Evolutionary conservation across 75 land plant genomes (phyloP), one percentile per base, ranked within the genome.

Genomic region (Pinus tabuliformis): DNA sequence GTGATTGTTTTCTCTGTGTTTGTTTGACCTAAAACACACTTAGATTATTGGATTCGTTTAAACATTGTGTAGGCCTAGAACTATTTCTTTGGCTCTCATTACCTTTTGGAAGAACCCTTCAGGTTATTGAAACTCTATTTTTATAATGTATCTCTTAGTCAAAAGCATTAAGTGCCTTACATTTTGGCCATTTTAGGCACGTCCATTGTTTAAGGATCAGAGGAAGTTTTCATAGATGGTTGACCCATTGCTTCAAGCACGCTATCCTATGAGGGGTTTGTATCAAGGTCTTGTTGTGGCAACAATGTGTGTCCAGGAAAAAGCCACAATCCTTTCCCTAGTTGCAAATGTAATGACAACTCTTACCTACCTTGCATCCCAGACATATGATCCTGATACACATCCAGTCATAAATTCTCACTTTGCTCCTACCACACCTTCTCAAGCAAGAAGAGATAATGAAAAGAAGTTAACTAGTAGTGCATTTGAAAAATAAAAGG

Each of bases 231-330:
- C 83, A 7, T 77, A 81, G 45, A 73, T 86, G 78, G 87, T 80
- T 2, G 88, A 86, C 56, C 86, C 86, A 24, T 49, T 65, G 16
- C 42, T 86, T 3, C 77, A 75, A 60, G 83, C 80, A 14, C 81
- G 77, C 3, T 84, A 77, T 59, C 88, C 88, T 59, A 86, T 86
- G 86, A 74, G 88, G 13, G 88, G 88, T 26, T 72, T 86, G 39
- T 86, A 86, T 57, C 86, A 86, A 76, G 88, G 86, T 28, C 83
- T 86, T 39, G 82, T 83, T 22, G 88, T 86, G 9, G 88, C 86
- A 30, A 79, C 88, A 52, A 86, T 86, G 88, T 86, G 88, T 70
- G 72, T 86, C 59, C 82, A 84, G 62, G 88, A 84, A 57, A 73
- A 86, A 57, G 87, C 87, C 39, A 75, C 87, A 21, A 70, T 85